Percentiles rank a stretch among this genome's conserved stretches.
Evolutionary conservation across 2,329 filamentous ascomycete species (phyloP).

Genomic region (Penicillium freii): DNA sequence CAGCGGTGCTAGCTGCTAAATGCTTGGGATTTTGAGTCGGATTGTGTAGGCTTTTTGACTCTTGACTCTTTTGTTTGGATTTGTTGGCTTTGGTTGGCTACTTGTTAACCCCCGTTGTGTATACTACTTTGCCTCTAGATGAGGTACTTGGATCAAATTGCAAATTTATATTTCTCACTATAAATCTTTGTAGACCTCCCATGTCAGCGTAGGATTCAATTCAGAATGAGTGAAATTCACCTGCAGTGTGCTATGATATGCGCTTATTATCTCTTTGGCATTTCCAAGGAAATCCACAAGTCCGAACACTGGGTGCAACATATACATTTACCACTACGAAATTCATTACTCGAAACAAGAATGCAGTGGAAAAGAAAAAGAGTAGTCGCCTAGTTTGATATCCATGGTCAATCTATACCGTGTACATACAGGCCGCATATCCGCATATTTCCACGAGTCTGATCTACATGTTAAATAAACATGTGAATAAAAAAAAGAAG

Average conservation of each 20-base stretch:
- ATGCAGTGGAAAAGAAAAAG: not conserved
- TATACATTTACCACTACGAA: not conserved
- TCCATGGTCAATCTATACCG: slow-evolving; percentile 5
- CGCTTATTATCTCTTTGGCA: not conserved
- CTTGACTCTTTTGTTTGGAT: not conserved
- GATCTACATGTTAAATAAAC: slow-evolving; percentile 1
- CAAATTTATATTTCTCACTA: not conserved
- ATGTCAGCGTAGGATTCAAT: not conserved
- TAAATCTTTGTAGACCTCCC: not conserved
- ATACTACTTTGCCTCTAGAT: not conserved
- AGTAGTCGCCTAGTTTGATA: not conserved
- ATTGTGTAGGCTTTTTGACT: not conserved
- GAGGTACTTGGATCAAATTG: not conserved
- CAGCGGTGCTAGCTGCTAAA: slow-evolving; percentile 35
- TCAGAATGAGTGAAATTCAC: not conserved
- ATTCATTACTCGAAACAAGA: not conserved
- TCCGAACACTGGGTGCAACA: not conserved
- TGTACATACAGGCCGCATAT: slow-evolving; percentile 2
- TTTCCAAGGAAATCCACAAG: not conserved
- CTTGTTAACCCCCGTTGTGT: not conserved
- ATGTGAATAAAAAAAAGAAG: not conserved
- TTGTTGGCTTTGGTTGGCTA: not conserved
- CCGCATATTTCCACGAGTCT: not conserved
- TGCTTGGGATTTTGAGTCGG: not conserved
- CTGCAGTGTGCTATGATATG: not conserved